Conservation (phyloP, 83 land plant genomes). For the Diphasiastrum complanatum region DNA sequence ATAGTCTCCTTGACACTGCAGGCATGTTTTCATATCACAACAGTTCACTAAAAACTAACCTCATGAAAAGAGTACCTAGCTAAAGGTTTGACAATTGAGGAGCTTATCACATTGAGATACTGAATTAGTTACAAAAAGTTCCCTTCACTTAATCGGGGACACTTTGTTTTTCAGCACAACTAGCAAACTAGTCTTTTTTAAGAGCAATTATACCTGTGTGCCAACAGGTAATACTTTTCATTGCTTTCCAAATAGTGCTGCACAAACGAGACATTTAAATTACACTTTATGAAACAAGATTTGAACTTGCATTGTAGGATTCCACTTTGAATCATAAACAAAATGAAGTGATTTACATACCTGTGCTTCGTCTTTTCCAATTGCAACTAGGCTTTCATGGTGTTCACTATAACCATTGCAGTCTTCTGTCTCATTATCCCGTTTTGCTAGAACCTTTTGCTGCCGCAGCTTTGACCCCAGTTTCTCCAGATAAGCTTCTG, state of each 20-base stretch:
- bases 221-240: slow-evolving; percentile 90
- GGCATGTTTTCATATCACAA: too few species aligned
- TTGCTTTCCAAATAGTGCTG: slow-evolving; percentile 99
- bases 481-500: slow-evolving; percentile 85
- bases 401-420: slow-evolving; percentile 31
- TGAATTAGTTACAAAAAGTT: too few species aligned
- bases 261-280: slow-evolving; percentile 18
- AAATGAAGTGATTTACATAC: too few species aligned
- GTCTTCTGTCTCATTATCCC: slow-evolving; percentile 33
- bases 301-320: background rate
- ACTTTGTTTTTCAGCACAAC: background rate
- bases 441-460: slow-evolving; percentile 55
- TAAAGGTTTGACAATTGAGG: background rate
- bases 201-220: slow-evolving; percentile 64
- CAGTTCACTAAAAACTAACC: too few species aligned
- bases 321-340: too few species aligned
- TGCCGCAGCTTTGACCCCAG: slow-evolving; percentile 72
- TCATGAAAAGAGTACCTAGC: too few species aligned
- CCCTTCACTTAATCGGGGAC: background rate
- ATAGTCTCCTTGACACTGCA: slow-evolving; percentile 87
- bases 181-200: background rate
- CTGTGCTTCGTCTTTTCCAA: slow-evolving; percentile 64
- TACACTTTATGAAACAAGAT: background rate
- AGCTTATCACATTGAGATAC: too few species aligned
- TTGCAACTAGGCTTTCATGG: slow-evolving; percentile 31